phyloP scores from a whole-genome alignment of 352 stramenopile genomes.

The Elongisporangium undulatum region DNA sequence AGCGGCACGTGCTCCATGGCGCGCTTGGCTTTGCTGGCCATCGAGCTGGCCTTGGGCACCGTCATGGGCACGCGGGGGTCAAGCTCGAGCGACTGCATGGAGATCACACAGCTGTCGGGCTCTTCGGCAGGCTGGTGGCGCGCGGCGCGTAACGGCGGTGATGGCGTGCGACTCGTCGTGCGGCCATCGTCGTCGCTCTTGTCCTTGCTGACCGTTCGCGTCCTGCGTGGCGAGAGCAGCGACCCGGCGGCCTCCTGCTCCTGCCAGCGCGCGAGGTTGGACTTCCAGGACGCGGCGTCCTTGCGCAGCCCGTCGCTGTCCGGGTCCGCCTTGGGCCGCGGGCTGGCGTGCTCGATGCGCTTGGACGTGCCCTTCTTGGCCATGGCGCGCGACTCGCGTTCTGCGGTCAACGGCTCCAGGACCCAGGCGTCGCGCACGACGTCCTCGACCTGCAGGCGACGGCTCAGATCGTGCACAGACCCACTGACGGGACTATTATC shows the following conservation, averaged over 20 bases:
- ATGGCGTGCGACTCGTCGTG: conserved; percentile 8
- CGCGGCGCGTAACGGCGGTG: too few species aligned
- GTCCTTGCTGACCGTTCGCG: conserved; percentile 17
- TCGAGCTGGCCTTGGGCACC: conserved; percentile 2
- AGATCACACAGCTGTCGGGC: conserved; percentile 34
- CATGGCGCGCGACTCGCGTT: conserved; percentile 6
- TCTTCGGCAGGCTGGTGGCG: conserved; percentile 33
- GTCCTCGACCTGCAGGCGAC: conserved; percentile 8
- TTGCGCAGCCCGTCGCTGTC: not conserved
- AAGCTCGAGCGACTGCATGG: conserved; percentile 29
- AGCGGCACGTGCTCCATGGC: conserved; percentile 31
- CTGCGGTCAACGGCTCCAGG: conserved; percentile 11
- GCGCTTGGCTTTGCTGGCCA: conserved; percentile 16
- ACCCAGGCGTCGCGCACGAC: conserved; percentile 6
- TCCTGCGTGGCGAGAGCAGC: conserved; percentile 26
- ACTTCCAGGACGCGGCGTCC: conserved; percentile 27
- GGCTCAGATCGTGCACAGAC: conserved; percentile 14
- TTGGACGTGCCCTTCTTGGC: conserved; percentile 20
- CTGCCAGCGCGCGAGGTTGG: conserved; percentile 37
- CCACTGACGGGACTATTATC: conserved; percentile 23
- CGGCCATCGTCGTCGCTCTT: conserved; percentile 7
- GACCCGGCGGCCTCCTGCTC: conserved; percentile 15
- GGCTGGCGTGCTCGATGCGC: conserved; percentile 5
- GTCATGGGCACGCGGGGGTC: conserved; percentile 8
- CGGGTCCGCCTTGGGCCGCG: conserved; percentile 4